Evolutionary conservation across 2,329 filamentous ascomycete species (phyloP), one percentile per base, ranked within the genome.

Genomic region (Endoconidiophora polonica): DNA sequence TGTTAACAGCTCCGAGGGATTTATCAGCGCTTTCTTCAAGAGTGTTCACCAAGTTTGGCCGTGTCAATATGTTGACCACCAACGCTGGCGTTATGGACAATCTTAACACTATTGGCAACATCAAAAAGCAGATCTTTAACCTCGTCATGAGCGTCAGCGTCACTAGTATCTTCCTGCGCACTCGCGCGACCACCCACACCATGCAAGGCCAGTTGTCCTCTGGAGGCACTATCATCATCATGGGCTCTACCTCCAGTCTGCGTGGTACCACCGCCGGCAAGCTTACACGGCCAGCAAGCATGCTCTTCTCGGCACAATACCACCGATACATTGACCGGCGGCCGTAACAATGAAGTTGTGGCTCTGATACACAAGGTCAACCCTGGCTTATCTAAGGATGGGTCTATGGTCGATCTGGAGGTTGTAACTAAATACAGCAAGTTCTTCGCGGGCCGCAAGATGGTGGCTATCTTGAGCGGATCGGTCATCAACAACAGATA

Each of bases 81-180:
- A 74, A 73, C 52, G 75, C 74, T 10, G 75, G 70, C 29, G 64
- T 78, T 50, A 72, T 75, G 63, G 76, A 79, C 57, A 63, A 61
- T 24, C 75, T 78, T 55, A 68, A 73, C 41, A 68, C 72, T 0
- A 70, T 70, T 0, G 74, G 69, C 14, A 64, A 65, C 5, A 59
- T 69, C 46, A 63, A 69, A 18, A 63, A 64, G 52, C 60, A 60
- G 1, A 56, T 67, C 1, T 79, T 73, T 74, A 67, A 77, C 53
- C 63, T 63, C 3, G 69, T 78, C 4, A 65, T 80, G 36, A 66
- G 64, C 10, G 62, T 78, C 53, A 79, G 79, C 56, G 60, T 77
- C 36, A 78, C 71, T 4, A 75, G 72, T 0, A 66, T 72, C 0
- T 74, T 70, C 49, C 57, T 77, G 42, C 62, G 73, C 45, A 71